phyloP scores from a whole-genome alignment of 2,329 filamentous ascomycete species.

The Aspergillus alliaceus region DNA sequence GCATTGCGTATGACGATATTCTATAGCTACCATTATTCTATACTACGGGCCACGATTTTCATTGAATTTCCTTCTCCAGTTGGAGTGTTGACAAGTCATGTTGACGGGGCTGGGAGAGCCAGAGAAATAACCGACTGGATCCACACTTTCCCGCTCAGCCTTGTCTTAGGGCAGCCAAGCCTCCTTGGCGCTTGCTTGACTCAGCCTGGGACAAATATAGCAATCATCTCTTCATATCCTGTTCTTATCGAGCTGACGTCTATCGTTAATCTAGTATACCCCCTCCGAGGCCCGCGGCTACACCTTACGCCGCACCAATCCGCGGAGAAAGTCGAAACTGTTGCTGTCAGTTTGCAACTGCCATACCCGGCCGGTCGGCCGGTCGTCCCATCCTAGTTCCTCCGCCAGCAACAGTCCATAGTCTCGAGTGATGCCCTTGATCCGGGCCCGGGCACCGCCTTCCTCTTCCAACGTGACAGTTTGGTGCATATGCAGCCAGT shows the following conservation, averaged over 20 bases:
- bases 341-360: constrained; percentile 94
- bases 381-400: constrained; percentile 72
- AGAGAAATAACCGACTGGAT: not conserved
- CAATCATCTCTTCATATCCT: not conserved
- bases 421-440: constrained; percentile 86
- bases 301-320: constrained; percentile 77
- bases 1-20: not conserved
- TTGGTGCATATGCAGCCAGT: constrained; percentile 83
- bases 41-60: too few species aligned
- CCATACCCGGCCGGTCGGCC: constrained; percentile 74
- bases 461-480: constrained; percentile 76
- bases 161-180: not conserved
- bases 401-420: constrained; percentile 86
- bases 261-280: not conserved
- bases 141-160: not conserved
- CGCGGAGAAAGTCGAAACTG: constrained; percentile 96
- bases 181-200: constrained; percentile 4
- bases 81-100: not conserved
- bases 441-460: constrained; percentile 69
- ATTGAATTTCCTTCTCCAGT: too few species aligned
- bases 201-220: not conserved
- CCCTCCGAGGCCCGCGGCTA: constrained; percentile 43
- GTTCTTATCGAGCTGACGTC: not conserved
- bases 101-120: not conserved
- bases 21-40: too few species aligned